Evolutionary conservation across 2,329 filamentous ascomycete genomes (phyloP), one percentile per base, ranked within the genome.

Genomic region (Beauveria sp.): DNA sequence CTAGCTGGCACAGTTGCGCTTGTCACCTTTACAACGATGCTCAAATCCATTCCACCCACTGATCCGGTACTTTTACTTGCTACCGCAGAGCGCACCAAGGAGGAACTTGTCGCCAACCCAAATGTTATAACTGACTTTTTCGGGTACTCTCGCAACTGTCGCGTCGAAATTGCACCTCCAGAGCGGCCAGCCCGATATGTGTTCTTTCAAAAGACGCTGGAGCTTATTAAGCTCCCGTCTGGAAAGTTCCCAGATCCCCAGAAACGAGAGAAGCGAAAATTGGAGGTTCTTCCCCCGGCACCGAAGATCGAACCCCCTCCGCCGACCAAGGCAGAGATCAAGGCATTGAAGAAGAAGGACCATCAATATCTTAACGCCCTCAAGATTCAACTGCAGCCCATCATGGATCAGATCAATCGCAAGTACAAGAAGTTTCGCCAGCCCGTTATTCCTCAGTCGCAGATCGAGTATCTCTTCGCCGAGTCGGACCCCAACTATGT

Each of bases 381-480:
- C 66, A 99, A 98, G 77, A 87, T 96, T 45, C 81, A 88, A 59
- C 86, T 99, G 60, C 93, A 97, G 73, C 91, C 91, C 2, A 91
- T 98, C 67, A 97, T 99, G 92, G 93, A 99, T 67, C 91, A 97
- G 75, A 91, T 99, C 71, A 95, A 96, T 73, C 81, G 83, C 64
- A 92, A 89, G 71, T 96, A 96, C 76, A 90, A 88, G 71, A 91
- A 91, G 67, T 98, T 98, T 76, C 84, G 92, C 64, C 86, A 87
- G 61, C 88, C 91, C 1, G 85, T 91, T 48, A 88, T 99, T 64
- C 85, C 90, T 2, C 87, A 90, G 57, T 74, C 76, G 12, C 83
- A 87, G 65, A 91, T 96, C 63, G 81, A 86, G 22, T 96, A 98
- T 72, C 80, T 98, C 1, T 90, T 91, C 69, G 87, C 91, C 31